Conservation (phyloP, 257 asterid genomes). For the Datura wrightii region DNA sequence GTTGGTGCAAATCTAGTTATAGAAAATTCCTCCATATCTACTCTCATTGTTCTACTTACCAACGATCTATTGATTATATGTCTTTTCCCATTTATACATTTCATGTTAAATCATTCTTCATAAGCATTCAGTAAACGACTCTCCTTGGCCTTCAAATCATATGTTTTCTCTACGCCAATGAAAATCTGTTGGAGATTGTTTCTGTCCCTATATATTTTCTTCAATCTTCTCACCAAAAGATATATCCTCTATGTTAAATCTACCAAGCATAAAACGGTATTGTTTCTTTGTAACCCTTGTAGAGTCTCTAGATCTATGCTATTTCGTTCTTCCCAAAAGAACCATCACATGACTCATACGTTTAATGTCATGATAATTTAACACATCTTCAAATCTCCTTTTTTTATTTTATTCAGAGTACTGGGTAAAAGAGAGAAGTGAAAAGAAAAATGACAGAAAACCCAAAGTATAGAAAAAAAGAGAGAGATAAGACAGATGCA, state of each 20-base stretch:
- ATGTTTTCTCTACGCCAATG: background rate
- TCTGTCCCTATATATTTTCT: background rate
- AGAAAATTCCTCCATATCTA: background rate
- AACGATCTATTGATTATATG: background rate
- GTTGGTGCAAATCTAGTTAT: background rate
- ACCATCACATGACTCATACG: background rate
- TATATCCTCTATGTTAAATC: background rate
- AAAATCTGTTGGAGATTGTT: background rate
- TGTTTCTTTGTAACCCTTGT: background rate
- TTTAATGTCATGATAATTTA: background rate
- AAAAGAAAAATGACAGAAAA: background rate
- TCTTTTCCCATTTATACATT: background rate
- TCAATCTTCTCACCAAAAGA: background rate
- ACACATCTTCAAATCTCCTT: background rate
- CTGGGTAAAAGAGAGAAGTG: background rate
- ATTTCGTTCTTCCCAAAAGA: background rate
- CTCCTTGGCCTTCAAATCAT: background rate
- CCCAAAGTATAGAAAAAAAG: background rate
- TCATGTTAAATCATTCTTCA: background rate
- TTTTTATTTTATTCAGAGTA: background rate
- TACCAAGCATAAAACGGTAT: background rate
- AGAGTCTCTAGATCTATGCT: background rate
- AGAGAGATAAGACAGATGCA: background rate
- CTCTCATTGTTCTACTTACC: slow-evolving; percentile 5
- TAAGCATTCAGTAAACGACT: background rate